Percentiles rank a stretch among this genome's conserved stretches.
Evolutionary conservation across 106 monocot species (phyloP).

Genomic region (Acanthochlamys bracteata): DNA sequence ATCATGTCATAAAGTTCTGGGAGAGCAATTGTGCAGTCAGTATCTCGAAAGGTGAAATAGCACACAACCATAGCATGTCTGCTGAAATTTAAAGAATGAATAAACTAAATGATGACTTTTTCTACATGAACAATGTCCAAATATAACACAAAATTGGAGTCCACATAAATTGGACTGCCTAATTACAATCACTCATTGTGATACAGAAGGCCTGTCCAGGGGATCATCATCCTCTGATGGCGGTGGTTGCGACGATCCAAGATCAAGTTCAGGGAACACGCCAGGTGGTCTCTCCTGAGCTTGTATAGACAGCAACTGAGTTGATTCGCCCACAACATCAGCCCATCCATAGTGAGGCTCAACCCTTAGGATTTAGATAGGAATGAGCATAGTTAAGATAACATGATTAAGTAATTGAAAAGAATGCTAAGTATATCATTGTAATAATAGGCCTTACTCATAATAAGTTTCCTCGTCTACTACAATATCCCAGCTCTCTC

Average conservation of each 20-base stretch:
- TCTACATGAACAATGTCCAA: constrained; percentile 2
- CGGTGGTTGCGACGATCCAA: constrained; percentile 20
- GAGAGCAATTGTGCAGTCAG: too few relatives aligned
- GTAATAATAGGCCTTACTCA: constrained; percentile 48
- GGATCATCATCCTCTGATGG: constrained; percentile 16
- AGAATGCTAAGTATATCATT: too few relatives aligned
- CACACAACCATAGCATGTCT: too few relatives aligned
- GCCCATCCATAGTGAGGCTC: constrained; percentile 99
- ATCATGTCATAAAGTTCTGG: too few relatives aligned
- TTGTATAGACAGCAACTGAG: constrained; percentile 73
- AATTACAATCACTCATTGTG: not conserved
- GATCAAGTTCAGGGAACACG: constrained; percentile 42
- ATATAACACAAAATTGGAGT: constrained; percentile 16
- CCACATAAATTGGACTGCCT: constrained; percentile 6
- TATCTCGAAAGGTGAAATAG: too few relatives aligned
- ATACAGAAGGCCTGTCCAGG: constrained; percentile 15
- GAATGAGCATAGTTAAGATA: too few relatives aligned
- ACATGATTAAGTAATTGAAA: too few relatives aligned
- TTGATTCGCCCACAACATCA: constrained; percentile 88
- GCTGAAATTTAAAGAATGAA: constrained; percentile 33
- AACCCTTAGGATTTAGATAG: constrained; percentile 24
- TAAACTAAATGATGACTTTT: constrained; percentile 16
- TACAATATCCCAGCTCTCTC: constrained; percentile 90
- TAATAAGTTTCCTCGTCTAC: constrained; percentile 88
- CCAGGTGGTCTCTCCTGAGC: constrained; percentile 67